Percentiles rank a stretch among this genome's conserved stretches.
Evolutionary conservation across 2,329 filamentous ascomycete genomes (phyloP).

Genomic region (Aspergillus niger): DNA sequence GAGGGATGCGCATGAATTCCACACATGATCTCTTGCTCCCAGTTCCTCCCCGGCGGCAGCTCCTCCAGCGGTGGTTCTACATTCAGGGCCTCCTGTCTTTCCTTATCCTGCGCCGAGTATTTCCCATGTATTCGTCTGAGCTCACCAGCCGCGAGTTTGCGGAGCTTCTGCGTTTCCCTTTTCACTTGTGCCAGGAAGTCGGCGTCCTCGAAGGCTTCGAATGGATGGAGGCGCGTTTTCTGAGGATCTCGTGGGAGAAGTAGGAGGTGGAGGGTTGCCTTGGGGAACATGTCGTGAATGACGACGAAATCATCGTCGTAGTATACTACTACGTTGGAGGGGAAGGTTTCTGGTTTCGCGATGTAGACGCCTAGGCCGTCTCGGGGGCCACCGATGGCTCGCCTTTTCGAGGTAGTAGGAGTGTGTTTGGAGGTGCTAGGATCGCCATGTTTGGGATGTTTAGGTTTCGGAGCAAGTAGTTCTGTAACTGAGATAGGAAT

Average conservation of each 20-base stretch:
- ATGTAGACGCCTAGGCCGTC: slow-evolving; percentile 70
- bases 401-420: slow-evolving; percentile 20
- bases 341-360: slow-evolving; percentile 61
- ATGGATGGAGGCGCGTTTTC: slow-evolving; percentile 69
- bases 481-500: slow-evolving; percentile 48
- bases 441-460: slow-evolving; percentile 33
- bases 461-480: slow-evolving; percentile 56
- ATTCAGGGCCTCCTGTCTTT: slow-evolving; percentile 66
- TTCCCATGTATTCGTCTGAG: slow-evolving; percentile 68
- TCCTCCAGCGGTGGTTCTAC: slow-evolving; percentile 51
- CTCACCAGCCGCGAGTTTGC: slow-evolving; percentile 69
- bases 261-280: slow-evolving; percentile 80
- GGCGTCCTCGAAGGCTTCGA: slow-evolving; percentile 71
- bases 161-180: slow-evolving; percentile 63
- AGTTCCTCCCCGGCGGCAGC: slow-evolving; percentile 75
- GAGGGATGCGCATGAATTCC: slow-evolving; percentile 86
- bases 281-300: slow-evolving; percentile 83
- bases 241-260: slow-evolving; percentile 73
- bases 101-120: slow-evolving; percentile 63
- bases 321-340: slow-evolving; percentile 63
- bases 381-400: slow-evolving; percentile 49
- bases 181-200: slow-evolving; percentile 68
- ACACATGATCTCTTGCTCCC: slow-evolving; percentile 70
- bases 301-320: slow-evolving; percentile 70
- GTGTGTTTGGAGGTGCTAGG: not conserved